Percentiles rank a stretch among this genome's conserved stretches.
These are phyloP conservation scores for Suillus cothurnatus DNA, from an alignment of 768 basidiomycete species.

Conservation along the genomic window DNA sequence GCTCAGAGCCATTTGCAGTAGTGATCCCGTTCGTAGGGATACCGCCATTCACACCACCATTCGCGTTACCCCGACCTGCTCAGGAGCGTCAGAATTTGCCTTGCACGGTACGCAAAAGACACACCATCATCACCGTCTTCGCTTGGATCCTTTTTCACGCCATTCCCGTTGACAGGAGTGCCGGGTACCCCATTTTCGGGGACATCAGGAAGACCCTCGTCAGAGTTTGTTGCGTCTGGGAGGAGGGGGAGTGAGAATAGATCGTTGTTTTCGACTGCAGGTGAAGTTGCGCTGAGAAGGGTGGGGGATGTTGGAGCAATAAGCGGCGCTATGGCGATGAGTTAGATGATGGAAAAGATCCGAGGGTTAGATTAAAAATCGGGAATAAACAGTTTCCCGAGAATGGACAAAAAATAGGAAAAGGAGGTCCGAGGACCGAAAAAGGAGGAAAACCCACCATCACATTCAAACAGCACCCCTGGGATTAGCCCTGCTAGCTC, in stretches of 20 bases:
- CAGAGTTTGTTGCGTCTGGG: background rate
- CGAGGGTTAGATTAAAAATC: background rate
- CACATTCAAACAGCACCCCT: conserved; percentile 75
- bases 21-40: conserved; percentile 15
- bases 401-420: background rate
- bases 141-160: conserved; percentile 31
- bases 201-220: conserved; percentile 28
- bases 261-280: conserved; percentile 1
- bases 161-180: background rate
- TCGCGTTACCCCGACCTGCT: conserved; percentile 10
- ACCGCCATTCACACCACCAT: conserved; percentile 23
- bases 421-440: conserved; percentile 2
- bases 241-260: conserved; percentile 7
- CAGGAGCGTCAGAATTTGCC: background rate
- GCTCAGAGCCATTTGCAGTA: conserved; percentile 30
- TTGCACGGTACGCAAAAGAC: conserved; percentile 5
- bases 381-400: background rate
- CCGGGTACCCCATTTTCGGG: conserved; percentile 25
- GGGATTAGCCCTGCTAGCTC: conserved; percentile 90
- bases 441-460: conserved; percentile 31
- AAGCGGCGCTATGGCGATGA: background rate
- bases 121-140: conserved; percentile 27
- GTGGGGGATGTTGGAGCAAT: conserved; percentile 8
- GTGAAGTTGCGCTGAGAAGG: background rate
- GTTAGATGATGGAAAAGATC: background rate